Evolutionary conservation across 2,329 filamentous ascomycete genomes (phyloP).

Genomic region (Claviceps capensis): DNA sequence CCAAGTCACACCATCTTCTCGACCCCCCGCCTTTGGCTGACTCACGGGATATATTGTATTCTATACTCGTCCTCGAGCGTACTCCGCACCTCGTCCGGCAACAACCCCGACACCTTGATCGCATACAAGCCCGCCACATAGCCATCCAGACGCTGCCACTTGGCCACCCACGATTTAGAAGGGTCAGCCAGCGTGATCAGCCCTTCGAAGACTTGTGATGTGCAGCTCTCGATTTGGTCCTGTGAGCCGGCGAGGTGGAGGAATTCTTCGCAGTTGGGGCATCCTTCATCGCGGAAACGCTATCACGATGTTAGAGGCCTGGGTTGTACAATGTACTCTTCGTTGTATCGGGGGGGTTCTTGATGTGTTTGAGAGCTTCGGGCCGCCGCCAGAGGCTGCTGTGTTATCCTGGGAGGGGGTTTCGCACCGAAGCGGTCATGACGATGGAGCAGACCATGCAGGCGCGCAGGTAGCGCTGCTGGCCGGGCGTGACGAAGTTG

Average conservation of each 20-base stretch:
- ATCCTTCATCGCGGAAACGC: conserved; percentile 79
- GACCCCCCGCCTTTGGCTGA: conserved; percentile 19
- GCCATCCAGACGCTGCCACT: conserved; percentile 81
- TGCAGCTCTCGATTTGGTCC: conserved; percentile 83
- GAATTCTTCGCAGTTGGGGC: conserved; percentile 92
- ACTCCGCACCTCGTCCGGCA: conserved; percentile 50
- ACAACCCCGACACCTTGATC: conserved; percentile 78
- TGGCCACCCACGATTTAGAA: conserved; percentile 82
- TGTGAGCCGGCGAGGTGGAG: conserved; percentile 66
- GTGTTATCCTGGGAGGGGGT: not conserved
- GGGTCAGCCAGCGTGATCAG: conserved; percentile 76
- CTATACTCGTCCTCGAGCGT: conserved; percentile 49
- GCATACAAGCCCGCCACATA: conserved; percentile 88
- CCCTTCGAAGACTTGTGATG: conserved; percentile 90
- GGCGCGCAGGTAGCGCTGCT: conserved; percentile 79
- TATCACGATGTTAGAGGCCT: conserved; percentile 18
- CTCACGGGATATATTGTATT: conserved; percentile 53
- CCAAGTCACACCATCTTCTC: not conserved
- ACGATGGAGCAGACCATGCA: conserved; percentile 99
- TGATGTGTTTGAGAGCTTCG: no score
- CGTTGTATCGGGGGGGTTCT: no score
- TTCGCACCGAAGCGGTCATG: conserved; percentile 57
- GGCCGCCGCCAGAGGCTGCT: no score
- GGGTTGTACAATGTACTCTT: not conserved
- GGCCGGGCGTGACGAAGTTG: conserved; percentile 58